These are phyloP conservation scores for Russula emetica DNA, from an alignment of 768 basidiomycete genomes.

Conservation along the genomic window DNA sequence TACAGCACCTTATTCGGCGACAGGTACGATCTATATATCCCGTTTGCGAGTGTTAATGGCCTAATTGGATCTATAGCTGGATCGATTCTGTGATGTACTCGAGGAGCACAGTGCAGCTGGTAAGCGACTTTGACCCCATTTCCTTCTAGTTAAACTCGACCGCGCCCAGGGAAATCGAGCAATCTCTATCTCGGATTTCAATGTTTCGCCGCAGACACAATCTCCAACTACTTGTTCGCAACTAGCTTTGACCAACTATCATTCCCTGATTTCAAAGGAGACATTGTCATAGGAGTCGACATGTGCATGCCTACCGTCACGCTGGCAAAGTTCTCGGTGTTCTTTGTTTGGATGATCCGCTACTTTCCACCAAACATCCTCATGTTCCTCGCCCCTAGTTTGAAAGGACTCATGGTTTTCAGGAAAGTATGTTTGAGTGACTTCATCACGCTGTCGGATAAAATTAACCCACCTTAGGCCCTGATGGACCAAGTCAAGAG, in stretches of 20 bases:
- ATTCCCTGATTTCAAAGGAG: slow-evolving; percentile 36
- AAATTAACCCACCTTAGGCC: not conserved
- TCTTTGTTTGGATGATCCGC: slow-evolving; percentile 11
- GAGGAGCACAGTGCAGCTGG: slow-evolving; percentile 10
- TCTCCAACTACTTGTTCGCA: slow-evolving; percentile 42
- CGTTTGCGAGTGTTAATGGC: not conserved
- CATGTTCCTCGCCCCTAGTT: not conserved
- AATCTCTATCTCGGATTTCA: slow-evolving; percentile 43
- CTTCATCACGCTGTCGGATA: not conserved
- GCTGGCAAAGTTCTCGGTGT: slow-evolving; percentile 7
- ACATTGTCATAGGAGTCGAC: slow-evolving; percentile 36
- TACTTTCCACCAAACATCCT: slow-evolving; percentile 4
- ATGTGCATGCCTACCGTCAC: slow-evolving; percentile 32
- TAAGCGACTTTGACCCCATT: not conserved
- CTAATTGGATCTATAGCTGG: slow-evolving; percentile 32
- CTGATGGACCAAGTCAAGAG: slow-evolving; percentile 5
- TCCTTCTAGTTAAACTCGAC: not conserved
- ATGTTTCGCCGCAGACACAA: slow-evolving; percentile 42
- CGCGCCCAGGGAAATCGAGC: slow-evolving; percentile 27
- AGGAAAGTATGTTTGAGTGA: not conserved
- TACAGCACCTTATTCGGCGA: slow-evolving; percentile 37
- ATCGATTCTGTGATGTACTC: slow-evolving; percentile 32
- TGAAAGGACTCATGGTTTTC: not conserved
- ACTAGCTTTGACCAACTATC: slow-evolving; percentile 35
- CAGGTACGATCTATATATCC: slow-evolving; percentile 28